Conservation (phyloP, 495 filamentous ascomycete species). For the Annulohypoxylon bovei region DNA sequence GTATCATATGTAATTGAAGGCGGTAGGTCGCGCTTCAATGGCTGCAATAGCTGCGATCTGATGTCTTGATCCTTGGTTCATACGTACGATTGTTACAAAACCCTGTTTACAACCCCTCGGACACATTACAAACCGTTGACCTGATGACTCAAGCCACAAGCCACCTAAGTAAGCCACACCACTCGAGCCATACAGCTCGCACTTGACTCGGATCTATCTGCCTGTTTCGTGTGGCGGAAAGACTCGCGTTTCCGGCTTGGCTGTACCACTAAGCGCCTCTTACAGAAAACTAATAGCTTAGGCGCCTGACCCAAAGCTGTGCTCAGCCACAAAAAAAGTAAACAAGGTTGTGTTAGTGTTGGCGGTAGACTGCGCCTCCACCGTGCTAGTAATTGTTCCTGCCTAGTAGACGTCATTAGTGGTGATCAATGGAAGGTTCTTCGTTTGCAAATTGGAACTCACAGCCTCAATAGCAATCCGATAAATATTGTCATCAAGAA, state of each 20-base stretch:
- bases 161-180: too few relatives aligned
- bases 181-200: too few relatives aligned
- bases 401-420: background rate
- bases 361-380: background rate
- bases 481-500: constrained; percentile 4
- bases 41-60: too few relatives aligned
- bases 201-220: too few relatives aligned
- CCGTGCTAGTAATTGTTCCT: background rate
- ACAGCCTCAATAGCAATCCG: constrained; percentile 32
- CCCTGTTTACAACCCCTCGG: too few relatives aligned
- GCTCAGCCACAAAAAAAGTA: background rate
- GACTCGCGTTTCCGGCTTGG: constrained; percentile 15
- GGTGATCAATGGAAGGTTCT: background rate
- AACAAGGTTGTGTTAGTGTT: background rate
- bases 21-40: too few relatives aligned
- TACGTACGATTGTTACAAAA: too few relatives aligned
- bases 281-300: too few relatives aligned
- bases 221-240: constrained; percentile 15
- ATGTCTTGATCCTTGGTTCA: too few relatives aligned
- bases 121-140: too few relatives aligned
- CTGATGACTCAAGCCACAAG: too few relatives aligned
- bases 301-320: background rate
- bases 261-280: background rate
- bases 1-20: too few relatives aligned
- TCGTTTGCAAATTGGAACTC: background rate